Percentiles rank a stretch among this genome's conserved stretches.
phyloP scores from a whole-genome alignment of 1,139 yeast genomes.

The Zygosaccharomyces sapae region DNA sequence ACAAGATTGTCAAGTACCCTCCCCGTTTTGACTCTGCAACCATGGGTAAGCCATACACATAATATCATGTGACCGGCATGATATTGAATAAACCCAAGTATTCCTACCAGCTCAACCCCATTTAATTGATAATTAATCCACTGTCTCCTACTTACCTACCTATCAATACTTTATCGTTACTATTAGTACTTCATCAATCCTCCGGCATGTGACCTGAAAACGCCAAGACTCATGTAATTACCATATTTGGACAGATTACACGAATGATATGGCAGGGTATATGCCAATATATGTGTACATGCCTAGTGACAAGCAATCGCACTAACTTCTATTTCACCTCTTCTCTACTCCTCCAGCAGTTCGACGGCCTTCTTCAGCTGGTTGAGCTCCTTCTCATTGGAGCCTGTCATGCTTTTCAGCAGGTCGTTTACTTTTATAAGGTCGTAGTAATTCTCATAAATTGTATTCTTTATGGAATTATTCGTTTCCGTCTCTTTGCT shows the following conservation, averaged over 20 bases:
- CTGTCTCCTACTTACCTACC: background rate
- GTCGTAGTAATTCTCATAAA: constrained; percentile 51
- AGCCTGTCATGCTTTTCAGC: constrained; percentile 29
- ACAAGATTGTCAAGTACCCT: no score
- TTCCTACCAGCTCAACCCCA: background rate
- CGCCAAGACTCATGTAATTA: background rate
- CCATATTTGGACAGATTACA: background rate
- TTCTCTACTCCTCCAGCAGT: constrained; percentile 4
- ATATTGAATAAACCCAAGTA: no score
- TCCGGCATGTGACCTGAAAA: background rate
- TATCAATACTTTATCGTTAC: background rate
- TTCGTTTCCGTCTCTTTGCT: constrained; percentile 43
- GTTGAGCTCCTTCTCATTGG: constrained; percentile 14
- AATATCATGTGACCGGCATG: background rate
- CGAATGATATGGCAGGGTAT: no score
- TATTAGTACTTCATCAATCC: background rate
- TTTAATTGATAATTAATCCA: background rate
- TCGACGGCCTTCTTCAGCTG: constrained; percentile 14
- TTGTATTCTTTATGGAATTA: constrained; percentile 47
- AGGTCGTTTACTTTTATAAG: constrained; percentile 45
- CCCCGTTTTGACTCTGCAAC: background rate
- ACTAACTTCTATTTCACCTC: no score
- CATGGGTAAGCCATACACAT: background rate
- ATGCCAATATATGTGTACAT: no score
- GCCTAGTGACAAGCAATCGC: no score